Evolutionary conservation across 441 rosid species (phyloP), one percentile per base, ranked within the genome.

Genomic region (Flueggea neowawraea): DNA sequence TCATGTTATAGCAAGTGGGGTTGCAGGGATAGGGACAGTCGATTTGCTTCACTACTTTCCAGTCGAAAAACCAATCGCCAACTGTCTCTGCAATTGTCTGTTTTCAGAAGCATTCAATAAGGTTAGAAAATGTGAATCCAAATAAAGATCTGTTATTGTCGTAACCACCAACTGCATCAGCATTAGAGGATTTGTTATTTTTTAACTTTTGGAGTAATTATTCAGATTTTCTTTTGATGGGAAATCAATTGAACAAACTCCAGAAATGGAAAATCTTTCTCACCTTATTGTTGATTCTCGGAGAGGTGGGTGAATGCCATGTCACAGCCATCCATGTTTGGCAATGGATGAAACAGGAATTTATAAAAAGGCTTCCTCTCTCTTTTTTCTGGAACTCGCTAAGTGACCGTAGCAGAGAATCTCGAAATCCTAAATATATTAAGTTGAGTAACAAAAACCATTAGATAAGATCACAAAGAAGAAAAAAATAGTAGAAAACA

Each of bases 11-110:
- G 83, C 99, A 91, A 60, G 90, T 82, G 45, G 95, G 97, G 66
- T 91, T 91, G 85, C 99, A 91, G 4, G 99, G 95, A 74, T 83
- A 95, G 47, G 92, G 84, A 71, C 96, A 84, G 65, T 95, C 99
- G 0, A 88, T 84, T 72, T 72, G 77, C 85, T 83, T 91, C 72
- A 69, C 82, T 15, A 61, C 71, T 65, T 69, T 59, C 5, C 91
- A 74, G 69, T 81, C 66, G 68, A 89, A 91, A 76, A 82, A 91
- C 99, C 97, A 95, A 68, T 91, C 96, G 47, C 96, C 91, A 15
- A 86, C 96, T 3, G 96, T 69, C 64, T 91, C 91, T 61, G 92
- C 97, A 64, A 91, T 87, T 11, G 90, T 87, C 99, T 95, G 83
- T 74, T 36, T 69, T 16, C 59, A 71, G 66, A 13, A 57, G 32